Conservation (phyloP, 169 alveolate species). For the Plasmodium knowlesi region DNA sequence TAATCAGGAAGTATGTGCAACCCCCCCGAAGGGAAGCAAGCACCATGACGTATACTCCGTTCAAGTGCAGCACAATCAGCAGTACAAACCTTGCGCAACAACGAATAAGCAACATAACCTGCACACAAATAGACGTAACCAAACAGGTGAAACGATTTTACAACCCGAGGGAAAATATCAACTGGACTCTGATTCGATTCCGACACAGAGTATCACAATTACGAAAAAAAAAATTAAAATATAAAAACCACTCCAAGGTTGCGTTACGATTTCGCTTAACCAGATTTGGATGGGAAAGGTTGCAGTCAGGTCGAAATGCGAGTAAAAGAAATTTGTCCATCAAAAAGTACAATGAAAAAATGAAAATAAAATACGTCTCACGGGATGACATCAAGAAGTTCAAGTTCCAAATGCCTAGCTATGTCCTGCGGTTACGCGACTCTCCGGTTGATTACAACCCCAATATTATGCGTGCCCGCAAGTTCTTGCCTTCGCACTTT, state of each 20-base stretch:
- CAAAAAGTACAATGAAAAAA: slow-evolving; percentile 79
- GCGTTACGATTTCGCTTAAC: slow-evolving; percentile 84
- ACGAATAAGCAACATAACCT: background rate
- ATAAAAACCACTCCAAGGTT: slow-evolving; percentile 82
- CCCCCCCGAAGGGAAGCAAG: background rate
- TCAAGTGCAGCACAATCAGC: background rate
- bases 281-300: slow-evolving; percentile 86
- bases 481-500: slow-evolving; percentile 76
- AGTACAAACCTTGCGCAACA: background rate
- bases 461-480: slow-evolving; percentile 79
- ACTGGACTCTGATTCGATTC: slow-evolving; percentile 81
- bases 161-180: slow-evolving; percentile 46
- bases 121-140: background rate
- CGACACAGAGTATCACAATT: slow-evolving; percentile 79
- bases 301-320: slow-evolving; percentile 81
- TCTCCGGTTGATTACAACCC: slow-evolving; percentile 83
- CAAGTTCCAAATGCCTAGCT: slow-evolving; percentile 83
- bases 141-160: slow-evolving; percentile 24
- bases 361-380: slow-evolving; percentile 81
- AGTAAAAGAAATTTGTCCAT: slow-evolving; percentile 77
- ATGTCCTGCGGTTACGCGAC: slow-evolving; percentile 81
- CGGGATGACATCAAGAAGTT: slow-evolving; percentile 82
- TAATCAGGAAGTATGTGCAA: background rate
- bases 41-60: background rate
- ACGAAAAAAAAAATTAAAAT: slow-evolving; percentile 80